Evolutionary conservation across 148 eudicot genomes (phyloP).

Genomic region (Spergularia bocconei): DNA sequence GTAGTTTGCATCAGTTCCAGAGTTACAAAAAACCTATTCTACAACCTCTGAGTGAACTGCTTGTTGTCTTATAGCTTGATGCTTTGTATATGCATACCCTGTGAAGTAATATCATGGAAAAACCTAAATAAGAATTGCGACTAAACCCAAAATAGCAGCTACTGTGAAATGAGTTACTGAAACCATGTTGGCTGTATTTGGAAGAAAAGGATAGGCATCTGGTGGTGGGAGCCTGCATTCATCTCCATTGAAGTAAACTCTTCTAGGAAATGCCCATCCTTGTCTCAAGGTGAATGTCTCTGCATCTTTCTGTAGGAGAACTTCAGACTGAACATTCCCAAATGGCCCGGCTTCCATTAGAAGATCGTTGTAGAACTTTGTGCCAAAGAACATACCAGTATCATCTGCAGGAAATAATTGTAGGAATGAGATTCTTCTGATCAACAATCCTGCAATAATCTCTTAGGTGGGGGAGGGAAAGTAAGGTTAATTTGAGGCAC

Average conservation of each 20-base stretch:
- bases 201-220: slow-evolving; percentile 65
- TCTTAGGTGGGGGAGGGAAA: too few species aligned
- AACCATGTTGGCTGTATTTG: slow-evolving; percentile 40
- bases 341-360: slow-evolving; percentile 68
- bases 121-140: slow-evolving; percentile 27
- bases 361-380: slow-evolving; percentile 67
- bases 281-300: slow-evolving; percentile 63
- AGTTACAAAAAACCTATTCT: neutral
- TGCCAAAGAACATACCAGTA: slow-evolving; percentile 80
- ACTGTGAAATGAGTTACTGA: slow-evolving; percentile 18
- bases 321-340: slow-evolving; percentile 75
- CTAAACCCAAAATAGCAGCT: slow-evolving; percentile 23
- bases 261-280: slow-evolving; percentile 86
- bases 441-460: neutral
- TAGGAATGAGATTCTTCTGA: neutral
- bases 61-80: neutral
- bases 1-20: slow-evolving; percentile 1
- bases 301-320: slow-evolving; percentile 56
- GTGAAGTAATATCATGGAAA: neutral
- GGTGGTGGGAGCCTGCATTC: slow-evolving; percentile 85
- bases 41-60: slow-evolving; percentile 12
- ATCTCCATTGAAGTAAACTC: slow-evolving; percentile 80
- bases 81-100: neutral
- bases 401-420: slow-evolving; percentile 46
- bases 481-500: slow-evolving; percentile 22